Evolutionary conservation across 108 stramenopile species (phyloP), one percentile per base, ranked within the genome.

Genomic region (Stephanodiscus minutulus): DNA sequence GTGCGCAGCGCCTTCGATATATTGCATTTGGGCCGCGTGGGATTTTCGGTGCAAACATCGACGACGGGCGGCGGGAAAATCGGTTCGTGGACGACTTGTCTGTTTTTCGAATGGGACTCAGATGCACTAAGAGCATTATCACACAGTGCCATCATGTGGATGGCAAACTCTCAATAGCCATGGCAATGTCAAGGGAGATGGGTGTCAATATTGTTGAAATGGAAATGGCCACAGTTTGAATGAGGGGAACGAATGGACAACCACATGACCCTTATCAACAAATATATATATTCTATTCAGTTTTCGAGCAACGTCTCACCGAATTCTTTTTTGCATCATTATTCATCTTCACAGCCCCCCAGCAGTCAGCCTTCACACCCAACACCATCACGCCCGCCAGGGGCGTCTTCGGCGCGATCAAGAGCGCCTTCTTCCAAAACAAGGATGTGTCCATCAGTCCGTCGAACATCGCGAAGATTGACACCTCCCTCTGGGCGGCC

Each of bases 361-460:
- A 72, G 28, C 59, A 78, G 20, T 66, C 77, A n/a, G 65, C 65
- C 10, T 72, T 71, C 31, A 61, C 77, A 29, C 70, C 77, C 21
- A 60, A 55, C 17, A 71, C 70, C 10, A 29, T 66, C 46, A 50
- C 58, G 4, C 49, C 52, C 7, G 15, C 63, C 48, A 66, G 61
- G 25, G 58, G 50, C 66, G 64, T 66, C 1, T 78, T 78, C 48
- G 70, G 70, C 50, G 44, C 58, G 37, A 47, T 78, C 36, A 78
- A 72, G 49, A 61, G 50, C 29, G 77, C 69, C 50, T 78, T 78
- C 77, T 66, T 78, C 70, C 64, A 61, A 58, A 43, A 70, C 24
- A 50, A 72, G 47, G 43, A 68, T 21, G 54, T 67, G 8, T 7
- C 43, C 15, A 28, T 44, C 35, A 41, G 36, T 60, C 59, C 59